Evolutionary conservation across 306 rosid genomes (phyloP), one percentile per base, ranked within the genome.

Genomic region (Ormosia semicastrata): DNA sequence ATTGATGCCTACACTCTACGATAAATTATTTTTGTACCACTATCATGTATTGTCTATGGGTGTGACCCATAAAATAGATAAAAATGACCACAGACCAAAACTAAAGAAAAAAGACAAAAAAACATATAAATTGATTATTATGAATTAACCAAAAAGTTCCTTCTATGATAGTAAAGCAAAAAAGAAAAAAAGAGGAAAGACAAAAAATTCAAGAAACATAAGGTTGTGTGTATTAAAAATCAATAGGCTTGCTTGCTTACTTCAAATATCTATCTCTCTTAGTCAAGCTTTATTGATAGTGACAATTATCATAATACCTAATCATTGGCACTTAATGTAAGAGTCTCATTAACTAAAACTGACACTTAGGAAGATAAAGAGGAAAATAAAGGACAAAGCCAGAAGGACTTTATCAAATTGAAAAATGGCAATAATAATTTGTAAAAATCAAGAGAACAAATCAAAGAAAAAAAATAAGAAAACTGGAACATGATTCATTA

Each of bases 201-300:
- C 6, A 53, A 58, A 50, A 52, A 24, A 24, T 57, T 73, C 49
- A 32, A 80, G 30, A 75, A 69, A 59, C 70, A 67, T 4, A 4
- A 56, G 43, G 18, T 44, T 36, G 39, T 73, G 34, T 56, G 70
- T 14, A 57, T 64, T 62, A 60, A 68, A 82, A 64, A 50, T 59
- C 58, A 69, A 75, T 40, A 78, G 43, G 10, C 79, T 75, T 3
- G 37, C 11, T 50, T 67, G 13, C 57, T 18, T 63, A 44, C 36
- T 66, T 59, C 43, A 56, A 76, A 47, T 64, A 33, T 44, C 66
- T 60, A 18, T 66, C 76, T 72, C 11, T 74, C 72, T n/a, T 52
- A 67, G 12, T 29, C 66, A 63, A 85, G 76, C 30, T 47, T 76
- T 71, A 62, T 36, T 32, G 53, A 71, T 9, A 71, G 71, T 81